Conservation (phyloP, 805 yeast species). For the Maudiozyma barnettii region DNA sequence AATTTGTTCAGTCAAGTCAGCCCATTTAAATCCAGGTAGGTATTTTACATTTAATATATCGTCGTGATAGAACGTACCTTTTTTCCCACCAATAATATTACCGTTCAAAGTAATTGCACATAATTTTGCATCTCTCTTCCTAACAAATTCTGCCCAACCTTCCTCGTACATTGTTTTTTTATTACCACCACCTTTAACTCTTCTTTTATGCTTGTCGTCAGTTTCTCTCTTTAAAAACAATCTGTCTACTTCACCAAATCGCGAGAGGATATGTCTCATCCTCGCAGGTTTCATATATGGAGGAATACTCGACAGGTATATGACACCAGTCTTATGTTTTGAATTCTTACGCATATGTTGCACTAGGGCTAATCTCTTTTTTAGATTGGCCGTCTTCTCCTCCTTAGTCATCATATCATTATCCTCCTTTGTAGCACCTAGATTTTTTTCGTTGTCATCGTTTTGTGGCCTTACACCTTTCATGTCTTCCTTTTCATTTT, state of each 20-base stretch:
- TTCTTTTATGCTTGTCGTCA: conserved; percentile 45
- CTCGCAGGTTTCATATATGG: conserved; percentile 97
- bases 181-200: conserved; percentile 86
- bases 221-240: conserved; percentile 83
- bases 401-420: background rate
- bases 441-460: conserved; percentile 15
- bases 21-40: conserved; percentile 88
- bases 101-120: conserved; percentile 85
- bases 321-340: conserved; percentile 71
- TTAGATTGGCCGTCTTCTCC: conserved; percentile 16
- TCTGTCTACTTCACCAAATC: conserved; percentile 85
- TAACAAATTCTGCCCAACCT: conserved; percentile 92
- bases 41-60: conserved; percentile 89
- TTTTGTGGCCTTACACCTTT: conserved; percentile 5
- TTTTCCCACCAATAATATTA: conserved; percentile 83
- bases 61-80: conserved; percentile 84
- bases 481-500: too few relatives aligned
- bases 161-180: conserved; percentile 80
- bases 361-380: conserved; percentile 43
- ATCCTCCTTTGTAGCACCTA: conserved; percentile 7
- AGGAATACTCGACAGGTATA: conserved; percentile 84
- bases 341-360: conserved; percentile 37
- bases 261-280: conserved; percentile 64
- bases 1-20: conserved; percentile 85
- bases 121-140: conserved; percentile 78